Evolutionary conservation across 768 basidiomycete genomes (phyloP).

Genomic region (Myochromella boudieri): DNA sequence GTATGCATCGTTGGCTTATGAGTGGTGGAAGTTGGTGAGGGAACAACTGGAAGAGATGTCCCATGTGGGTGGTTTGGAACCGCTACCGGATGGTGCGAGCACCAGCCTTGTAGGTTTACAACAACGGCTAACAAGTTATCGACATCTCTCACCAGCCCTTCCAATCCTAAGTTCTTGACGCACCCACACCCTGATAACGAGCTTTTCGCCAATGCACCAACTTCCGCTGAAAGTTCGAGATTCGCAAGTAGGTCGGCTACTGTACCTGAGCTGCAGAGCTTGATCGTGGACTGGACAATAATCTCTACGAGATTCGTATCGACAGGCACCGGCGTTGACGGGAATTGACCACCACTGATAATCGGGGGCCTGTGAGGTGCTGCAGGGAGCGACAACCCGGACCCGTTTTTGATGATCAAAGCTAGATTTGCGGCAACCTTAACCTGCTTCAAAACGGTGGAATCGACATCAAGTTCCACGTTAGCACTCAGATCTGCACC

Average conservation of each 20-base stretch:
- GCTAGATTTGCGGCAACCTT: constrained; percentile 8
- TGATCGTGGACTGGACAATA: constrained; percentile 14
- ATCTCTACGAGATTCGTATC: constrained; percentile 12
- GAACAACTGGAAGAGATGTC: background rate
- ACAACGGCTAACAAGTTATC: constrained; percentile 6
- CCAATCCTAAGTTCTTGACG: constrained; percentile 8
- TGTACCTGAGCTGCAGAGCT: constrained; percentile 12
- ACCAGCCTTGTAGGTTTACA: constrained; percentile 13
- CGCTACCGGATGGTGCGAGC: constrained; percentile 9
- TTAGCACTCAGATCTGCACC: too few relatives aligned
- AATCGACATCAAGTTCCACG: constrained; percentile 3
- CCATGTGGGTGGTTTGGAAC: background rate
- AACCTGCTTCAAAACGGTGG: constrained; percentile 7
- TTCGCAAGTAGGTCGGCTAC: constrained; percentile 8
- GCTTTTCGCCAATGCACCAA: constrained; percentile 1
- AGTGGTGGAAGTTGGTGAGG: background rate
- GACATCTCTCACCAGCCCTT: constrained; percentile 6
- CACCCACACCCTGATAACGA: constrained; percentile 14
- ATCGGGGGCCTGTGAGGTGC: background rate
- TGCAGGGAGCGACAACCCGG: constrained; percentile 3
- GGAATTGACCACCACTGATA: background rate
- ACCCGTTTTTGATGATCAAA: constrained; percentile 5
- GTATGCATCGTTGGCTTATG: background rate
- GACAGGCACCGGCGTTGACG: background rate
- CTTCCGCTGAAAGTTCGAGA: constrained; percentile 6